A percentile compares a stretch with the other conserved stretches of the same genome.
Evolutionary conservation across 78 protist species (phyloP).

Genomic region (Chrysochromulina parva): DNA sequence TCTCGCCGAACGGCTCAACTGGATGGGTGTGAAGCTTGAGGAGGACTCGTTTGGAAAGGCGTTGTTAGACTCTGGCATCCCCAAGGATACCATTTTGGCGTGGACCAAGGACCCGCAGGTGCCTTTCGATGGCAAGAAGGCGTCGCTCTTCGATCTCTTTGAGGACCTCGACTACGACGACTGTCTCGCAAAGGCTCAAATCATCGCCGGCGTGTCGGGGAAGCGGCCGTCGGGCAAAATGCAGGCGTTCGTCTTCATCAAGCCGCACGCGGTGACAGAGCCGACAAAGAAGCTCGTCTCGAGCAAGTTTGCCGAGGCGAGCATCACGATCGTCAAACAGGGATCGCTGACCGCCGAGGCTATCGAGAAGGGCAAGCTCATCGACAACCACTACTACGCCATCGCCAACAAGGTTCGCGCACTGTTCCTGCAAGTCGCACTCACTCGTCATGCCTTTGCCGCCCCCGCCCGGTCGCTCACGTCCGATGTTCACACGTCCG

Average conservation of each 20-base stretch:
- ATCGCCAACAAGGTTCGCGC: conserved; percentile 5
- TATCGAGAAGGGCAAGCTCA: conserved; percentile 22
- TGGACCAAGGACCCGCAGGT: conserved; percentile 39
- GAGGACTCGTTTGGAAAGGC: conserved; percentile 29
- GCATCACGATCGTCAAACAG: neutral
- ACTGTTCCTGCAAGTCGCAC: too few relatives aligned
- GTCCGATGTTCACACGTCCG: neutral
- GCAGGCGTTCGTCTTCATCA: neutral
- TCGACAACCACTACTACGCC: conserved; percentile 51
- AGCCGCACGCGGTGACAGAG: conserved; percentile 21
- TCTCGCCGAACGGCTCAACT: conserved; percentile 21
- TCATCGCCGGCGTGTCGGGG: conserved; percentile 3
- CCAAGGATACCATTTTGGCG: neutral
- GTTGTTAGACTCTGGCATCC: neutral
- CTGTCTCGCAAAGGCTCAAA: neutral
- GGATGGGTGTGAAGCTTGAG: neutral
- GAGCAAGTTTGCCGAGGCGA: neutral
- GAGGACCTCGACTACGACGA: conserved; percentile 23
- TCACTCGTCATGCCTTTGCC: too few relatives aligned
- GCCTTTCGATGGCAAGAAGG: neutral
- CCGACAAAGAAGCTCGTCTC: neutral
- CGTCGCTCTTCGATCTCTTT: conserved; percentile 18
- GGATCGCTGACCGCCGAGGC: neutral
- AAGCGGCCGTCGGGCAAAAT: neutral
- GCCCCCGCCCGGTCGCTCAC: too few relatives aligned